Evolutionary conservation across 495 filamentous ascomycete species (phyloP).

Genomic region (Elasticomyces elasticus): DNA sequence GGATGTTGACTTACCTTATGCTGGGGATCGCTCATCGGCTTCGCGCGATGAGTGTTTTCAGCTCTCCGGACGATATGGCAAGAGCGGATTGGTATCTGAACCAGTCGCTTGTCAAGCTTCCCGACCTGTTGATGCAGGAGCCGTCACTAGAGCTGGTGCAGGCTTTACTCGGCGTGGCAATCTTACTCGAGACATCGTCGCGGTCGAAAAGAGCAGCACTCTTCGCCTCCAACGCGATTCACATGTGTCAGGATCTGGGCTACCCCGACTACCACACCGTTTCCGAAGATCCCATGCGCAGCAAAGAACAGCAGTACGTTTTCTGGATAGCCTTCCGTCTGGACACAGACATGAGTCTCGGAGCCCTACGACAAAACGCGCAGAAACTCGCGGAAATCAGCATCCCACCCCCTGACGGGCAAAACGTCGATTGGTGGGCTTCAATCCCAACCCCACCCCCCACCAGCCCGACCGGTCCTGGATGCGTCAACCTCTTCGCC

Average conservation of each 20-base stretch:
- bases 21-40: slow-evolving; percentile 2
- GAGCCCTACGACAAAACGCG: background rate
- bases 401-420: background rate
- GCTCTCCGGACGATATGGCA: background rate
- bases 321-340: slow-evolving; percentile 4
- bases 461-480: background rate
- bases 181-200: slow-evolving; percentile 1
- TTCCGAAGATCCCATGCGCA: background rate
- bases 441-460: background rate
- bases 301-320: background rate
- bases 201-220: background rate
- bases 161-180: background rate
- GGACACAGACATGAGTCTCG: slow-evolving; percentile 1
- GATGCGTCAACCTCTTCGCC: slow-evolving; percentile 1
- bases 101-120: background rate
- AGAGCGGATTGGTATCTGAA: slow-evolving; percentile 1
- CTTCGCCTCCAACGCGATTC: slow-evolving; percentile 4
- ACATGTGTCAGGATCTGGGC: background rate
- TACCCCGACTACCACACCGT: background rate
- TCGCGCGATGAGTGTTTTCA: slow-evolving; percentile 1
- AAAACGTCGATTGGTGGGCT: background rate
- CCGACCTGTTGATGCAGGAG: background rate
- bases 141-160: slow-evolving; percentile 1
- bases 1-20: slow-evolving; percentile 1
- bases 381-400: background rate